Base-by-base conservation (phyloP, 768 basidiomycete genomes). In the Xanthoconium stramineum region DNA sequence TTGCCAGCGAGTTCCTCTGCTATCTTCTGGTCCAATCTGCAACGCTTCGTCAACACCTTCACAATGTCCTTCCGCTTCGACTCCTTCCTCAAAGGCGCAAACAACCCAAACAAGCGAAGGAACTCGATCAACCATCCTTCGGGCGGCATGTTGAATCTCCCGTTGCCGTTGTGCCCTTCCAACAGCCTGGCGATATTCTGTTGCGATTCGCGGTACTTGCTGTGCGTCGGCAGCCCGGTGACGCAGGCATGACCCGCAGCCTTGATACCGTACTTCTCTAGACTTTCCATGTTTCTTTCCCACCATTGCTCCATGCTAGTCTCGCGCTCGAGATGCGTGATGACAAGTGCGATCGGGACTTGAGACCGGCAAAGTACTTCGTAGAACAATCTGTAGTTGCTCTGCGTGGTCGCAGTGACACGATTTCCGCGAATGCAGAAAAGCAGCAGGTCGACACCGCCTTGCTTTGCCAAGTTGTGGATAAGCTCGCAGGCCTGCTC, bases 391-490 rank as follows among this genome's bases (percentile, higher is more conserved):
- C 65, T 63, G 61, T 76, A 79, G 64, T 78, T 80, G 56, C 71
- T 70, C 50, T 69, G 66, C 38, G 69, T 65, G 1, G 64, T 65
- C 45, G 70, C 72, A 9, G 68, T 74, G 63, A 78, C 69, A 39
- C 75, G 64, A n/a, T 76, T 74, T 12, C 70, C 76, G 3, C 75
- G 73, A 19, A 80, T 73, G 57, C 72, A 72, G 58, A 72, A 79
- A 0, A 79, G 65, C 1, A 80, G 66, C 28, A 80, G 72, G 57
- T 69, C 69, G 14, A 80, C 64, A 33, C 79, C 78, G 1, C 66
- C 73, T 14, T 49, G 59, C 5, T 32, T 38, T 6, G 57, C 33
- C 10, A 79, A 62, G 3, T 58, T 61, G 12, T 65, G 60, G 56
- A 80, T 69, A 7, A 81, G 75, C 3, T 53, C 35, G 50, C 52